Conservation (phyloP, 192 early-diverging fungal species). For the Thoreauomyces humboldtii region DNA sequence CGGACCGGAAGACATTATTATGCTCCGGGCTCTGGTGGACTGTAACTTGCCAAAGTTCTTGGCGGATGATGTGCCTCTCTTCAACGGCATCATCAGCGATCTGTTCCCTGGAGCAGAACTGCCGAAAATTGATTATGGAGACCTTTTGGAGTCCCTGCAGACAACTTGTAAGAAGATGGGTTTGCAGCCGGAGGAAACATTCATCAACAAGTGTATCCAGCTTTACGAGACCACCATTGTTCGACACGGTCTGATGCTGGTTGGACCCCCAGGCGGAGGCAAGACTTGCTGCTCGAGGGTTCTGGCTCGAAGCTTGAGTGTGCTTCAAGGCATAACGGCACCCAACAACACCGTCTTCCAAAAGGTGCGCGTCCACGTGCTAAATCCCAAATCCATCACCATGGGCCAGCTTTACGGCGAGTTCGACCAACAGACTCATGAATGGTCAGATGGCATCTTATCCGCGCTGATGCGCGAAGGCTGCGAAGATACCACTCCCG, state of each 20-base stretch:
- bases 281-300: conserved; percentile 54
- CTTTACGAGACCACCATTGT: conserved; percentile 65
- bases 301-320: conserved; percentile 42
- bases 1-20: conserved; percentile 52
- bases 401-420: conserved; percentile 67
- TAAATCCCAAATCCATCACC: conserved; percentile 65
- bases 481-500: conserved; percentile 53
- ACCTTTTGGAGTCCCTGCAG: conserved; percentile 49
- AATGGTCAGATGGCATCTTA: conserved; percentile 63
- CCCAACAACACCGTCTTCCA: conserved; percentile 53
- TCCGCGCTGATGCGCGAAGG: conserved; percentile 58
- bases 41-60: conserved; percentile 62
- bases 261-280: conserved; percentile 58
- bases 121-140: conserved; percentile 59
- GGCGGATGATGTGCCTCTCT: conserved; percentile 59
- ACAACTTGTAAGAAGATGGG: conserved; percentile 41
- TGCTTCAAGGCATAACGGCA: conserved; percentile 42
- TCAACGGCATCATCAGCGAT: conserved; percentile 61
- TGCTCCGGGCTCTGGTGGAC: conserved; percentile 57
- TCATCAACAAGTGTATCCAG: conserved; percentile 64
- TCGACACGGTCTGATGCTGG: conserved; percentile 59
- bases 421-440: conserved; percentile 61
- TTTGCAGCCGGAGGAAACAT: conserved; percentile 48
- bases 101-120: conserved; percentile 57
- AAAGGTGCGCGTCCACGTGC: conserved; percentile 51